A percentile compares a stretch with the other conserved stretches of the same genome.
phyloP scores from a whole-genome alignment of 2,329 filamentous ascomycete species.

The Xylariaceae sp. region DNA sequence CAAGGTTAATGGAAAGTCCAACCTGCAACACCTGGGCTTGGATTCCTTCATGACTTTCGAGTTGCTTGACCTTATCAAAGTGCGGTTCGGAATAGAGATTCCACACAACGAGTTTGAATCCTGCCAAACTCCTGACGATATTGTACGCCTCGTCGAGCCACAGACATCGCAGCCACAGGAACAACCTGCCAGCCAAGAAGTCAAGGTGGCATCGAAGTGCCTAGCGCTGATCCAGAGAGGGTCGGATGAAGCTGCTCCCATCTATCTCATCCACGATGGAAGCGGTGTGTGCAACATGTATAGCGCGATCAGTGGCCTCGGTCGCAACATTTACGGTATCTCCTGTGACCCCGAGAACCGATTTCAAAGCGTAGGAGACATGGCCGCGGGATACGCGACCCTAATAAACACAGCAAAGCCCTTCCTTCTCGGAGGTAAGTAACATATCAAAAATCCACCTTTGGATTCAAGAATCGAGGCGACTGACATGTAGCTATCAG shows the following conservation, averaged over 20 bases:
- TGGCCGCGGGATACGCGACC: background rate
- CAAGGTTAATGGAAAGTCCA: background rate
- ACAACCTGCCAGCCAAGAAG: background rate
- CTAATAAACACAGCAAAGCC: background rate
- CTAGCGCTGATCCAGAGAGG: background rate
- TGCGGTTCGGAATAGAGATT: background rate
- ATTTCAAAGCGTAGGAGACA: background rate
- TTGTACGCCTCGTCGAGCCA: background rate
- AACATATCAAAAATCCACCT: slow-evolving; percentile 31
- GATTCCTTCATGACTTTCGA: background rate
- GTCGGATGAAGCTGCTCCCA: background rate
- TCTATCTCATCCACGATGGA: slow-evolving; percentile 18
- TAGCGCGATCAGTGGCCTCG: slow-evolving; percentile 8
- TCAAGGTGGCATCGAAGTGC: slow-evolving; percentile 7
- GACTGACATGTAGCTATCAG: slow-evolving; percentile 42
- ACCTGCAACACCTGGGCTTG: background rate
- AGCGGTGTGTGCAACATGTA: slow-evolving; percentile 17
- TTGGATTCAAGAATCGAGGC: background rate
- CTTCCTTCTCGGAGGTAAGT: background rate
- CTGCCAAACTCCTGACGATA: background rate
- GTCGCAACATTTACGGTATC: slow-evolving; percentile 7
- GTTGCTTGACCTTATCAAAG: background rate
- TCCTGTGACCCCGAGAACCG: background rate
- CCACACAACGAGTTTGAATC: background rate
- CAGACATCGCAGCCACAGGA: background rate